Evolutionary conservation across 2,329 filamentous ascomycete species (phyloP).

Genomic region (Thielaviopsis populi): DNA sequence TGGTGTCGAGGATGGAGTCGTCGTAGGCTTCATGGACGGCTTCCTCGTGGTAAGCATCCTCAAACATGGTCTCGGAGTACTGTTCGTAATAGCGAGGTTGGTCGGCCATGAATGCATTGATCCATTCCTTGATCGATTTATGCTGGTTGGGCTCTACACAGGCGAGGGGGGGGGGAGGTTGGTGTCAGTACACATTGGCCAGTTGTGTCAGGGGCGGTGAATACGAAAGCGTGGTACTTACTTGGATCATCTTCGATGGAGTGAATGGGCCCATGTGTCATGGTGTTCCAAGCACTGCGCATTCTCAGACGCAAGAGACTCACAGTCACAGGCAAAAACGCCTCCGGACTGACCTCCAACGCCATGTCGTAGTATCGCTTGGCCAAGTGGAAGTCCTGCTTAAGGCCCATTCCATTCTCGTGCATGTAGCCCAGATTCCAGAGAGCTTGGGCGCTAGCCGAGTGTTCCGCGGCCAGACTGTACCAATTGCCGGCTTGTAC

Average conservation of each 20-base stretch:
- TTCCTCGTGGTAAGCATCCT: conserved; percentile 41
- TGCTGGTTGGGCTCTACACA: conserved; percentile 49
- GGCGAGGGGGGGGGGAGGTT: too few species aligned
- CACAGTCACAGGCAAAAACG: conserved; percentile 82
- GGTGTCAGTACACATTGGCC: neutral
- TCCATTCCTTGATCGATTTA: conserved; percentile 73
- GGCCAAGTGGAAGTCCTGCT: conserved; percentile 91
- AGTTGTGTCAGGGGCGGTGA: neutral
- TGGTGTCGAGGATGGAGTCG: conserved; percentile 67
- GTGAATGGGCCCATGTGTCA: conserved; percentile 82
- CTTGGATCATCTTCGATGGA: conserved; percentile 80
- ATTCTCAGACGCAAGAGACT: conserved; percentile 72
- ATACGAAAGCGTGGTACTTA: conserved; percentile 30
- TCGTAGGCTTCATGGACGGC: conserved; percentile 53
- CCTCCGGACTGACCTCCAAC: conserved; percentile 78
- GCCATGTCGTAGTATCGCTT: conserved; percentile 94
- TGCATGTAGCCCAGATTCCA: conserved; percentile 99
- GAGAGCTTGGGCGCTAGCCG: conserved; percentile 84
- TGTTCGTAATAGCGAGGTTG: conserved; percentile 50
- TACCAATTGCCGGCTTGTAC: conserved; percentile 91
- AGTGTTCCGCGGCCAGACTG: conserved; percentile 75
- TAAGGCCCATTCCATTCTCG: conserved; percentile 83
- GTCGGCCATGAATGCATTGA: conserved; percentile 66
- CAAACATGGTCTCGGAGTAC: conserved; percentile 32
- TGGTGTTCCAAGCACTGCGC: conserved; percentile 84